Percentiles rank a stretch among this genome's conserved stretches.
These are phyloP conservation scores for Starmerella vaccinii DNA, from an alignment of 805 yeast genomes.

Conservation along the genomic window DNA sequence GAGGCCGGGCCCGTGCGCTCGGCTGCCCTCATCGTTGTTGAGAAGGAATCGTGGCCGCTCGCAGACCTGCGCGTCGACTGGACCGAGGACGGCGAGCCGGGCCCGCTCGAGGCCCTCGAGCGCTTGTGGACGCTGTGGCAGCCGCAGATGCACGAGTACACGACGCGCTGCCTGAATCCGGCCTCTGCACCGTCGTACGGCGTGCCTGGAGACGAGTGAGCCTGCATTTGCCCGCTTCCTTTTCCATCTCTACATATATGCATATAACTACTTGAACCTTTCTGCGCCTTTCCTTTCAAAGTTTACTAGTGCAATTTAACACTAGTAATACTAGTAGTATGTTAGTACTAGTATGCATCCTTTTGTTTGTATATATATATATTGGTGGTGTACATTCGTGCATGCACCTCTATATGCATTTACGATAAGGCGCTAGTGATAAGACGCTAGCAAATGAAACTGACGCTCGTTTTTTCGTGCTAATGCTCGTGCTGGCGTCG, in stretches of 20 bases:
- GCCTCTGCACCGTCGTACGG: constrained; percentile 20
- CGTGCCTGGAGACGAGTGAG: constrained; percentile 20
- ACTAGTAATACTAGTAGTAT: too few species aligned
- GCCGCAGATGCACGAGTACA: constrained; percentile 22
- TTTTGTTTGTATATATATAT: too few species aligned
- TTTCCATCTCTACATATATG: not conserved
- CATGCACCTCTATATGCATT: too few species aligned
- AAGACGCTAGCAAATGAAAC: too few species aligned
- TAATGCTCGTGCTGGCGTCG: too few species aligned
- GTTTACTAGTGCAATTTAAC: too few species aligned
- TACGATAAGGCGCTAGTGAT: too few species aligned
- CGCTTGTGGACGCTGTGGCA: constrained; percentile 15
- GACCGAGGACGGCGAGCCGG: constrained; percentile 11
- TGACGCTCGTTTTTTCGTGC: too few species aligned
- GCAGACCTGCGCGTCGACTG: constrained; percentile 21
- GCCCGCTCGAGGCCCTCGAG: constrained; percentile 14
- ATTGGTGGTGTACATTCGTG: too few species aligned
- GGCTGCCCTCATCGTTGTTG: constrained; percentile 17
- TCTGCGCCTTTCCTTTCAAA: too few species aligned
- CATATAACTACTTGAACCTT: too few species aligned
- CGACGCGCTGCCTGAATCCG: constrained; percentile 17
- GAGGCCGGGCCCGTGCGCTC: constrained; percentile 22
- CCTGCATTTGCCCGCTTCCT: not conserved
- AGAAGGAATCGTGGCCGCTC: constrained; percentile 18
- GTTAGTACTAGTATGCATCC: too few species aligned